Conservation (phyloP, 1,284 basidiomycete genomes). For the Veloboletus limbatus region DNA sequence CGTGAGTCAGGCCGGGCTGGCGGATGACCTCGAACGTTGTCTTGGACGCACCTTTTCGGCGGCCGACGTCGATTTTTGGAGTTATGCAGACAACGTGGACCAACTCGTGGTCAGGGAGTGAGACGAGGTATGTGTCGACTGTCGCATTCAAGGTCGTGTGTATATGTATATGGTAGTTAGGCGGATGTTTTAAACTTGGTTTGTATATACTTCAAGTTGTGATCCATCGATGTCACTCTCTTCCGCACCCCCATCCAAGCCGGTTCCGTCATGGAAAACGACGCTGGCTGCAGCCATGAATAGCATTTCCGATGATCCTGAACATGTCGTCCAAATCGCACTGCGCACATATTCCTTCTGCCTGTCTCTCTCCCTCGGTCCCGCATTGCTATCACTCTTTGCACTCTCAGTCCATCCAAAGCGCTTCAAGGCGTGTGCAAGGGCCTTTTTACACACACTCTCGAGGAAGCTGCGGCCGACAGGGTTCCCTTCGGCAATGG, state of each 20-base stretch:
- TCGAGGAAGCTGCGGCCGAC: constrained; percentile 53
- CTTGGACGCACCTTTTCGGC: constrained; percentile 33
- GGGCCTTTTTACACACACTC: constrained; percentile 42
- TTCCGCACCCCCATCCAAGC: constrained; percentile 2
- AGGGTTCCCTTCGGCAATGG: constrained; percentile 67
- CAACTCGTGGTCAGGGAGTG: no score
- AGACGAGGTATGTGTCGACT: no score
- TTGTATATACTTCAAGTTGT: no score
- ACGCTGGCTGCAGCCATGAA: not conserved
- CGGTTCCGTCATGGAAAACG: constrained; percentile 11
- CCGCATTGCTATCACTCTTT: constrained; percentile 54
- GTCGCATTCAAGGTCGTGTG: no score
- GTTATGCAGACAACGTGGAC: constrained; percentile 38
- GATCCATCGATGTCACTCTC: no score
- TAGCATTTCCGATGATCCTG: constrained; percentile 10
- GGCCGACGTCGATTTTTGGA: constrained; percentile 52
- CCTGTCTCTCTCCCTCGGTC: constrained; percentile 62
- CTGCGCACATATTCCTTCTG: constrained; percentile 67
- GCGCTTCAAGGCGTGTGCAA: constrained; percentile 12
- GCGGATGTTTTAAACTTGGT: no score
- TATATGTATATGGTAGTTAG: no score
- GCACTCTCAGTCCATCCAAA: constrained; percentile 28
- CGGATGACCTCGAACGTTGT: constrained; percentile 38
- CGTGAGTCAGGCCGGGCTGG: constrained; percentile 44
- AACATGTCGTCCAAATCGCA: constrained; percentile 59